Conservation (phyloP, 2,329 filamentous ascomycete species). For the Cercospora sojina region DNA sequence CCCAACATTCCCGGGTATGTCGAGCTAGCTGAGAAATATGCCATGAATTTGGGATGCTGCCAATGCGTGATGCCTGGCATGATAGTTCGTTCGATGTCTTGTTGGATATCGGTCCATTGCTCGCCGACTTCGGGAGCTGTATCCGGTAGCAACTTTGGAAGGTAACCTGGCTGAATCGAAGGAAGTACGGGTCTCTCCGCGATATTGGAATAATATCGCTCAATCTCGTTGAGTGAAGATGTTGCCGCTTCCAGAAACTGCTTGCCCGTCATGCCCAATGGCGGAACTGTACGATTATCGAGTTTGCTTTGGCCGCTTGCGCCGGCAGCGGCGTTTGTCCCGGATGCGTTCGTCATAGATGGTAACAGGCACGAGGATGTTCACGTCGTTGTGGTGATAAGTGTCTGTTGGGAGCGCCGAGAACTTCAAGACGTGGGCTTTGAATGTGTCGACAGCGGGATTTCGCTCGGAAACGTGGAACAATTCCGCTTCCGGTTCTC, state of each 20-base stretch:
- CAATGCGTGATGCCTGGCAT: slow-evolving; percentile 92
- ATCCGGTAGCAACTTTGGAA: slow-evolving; percentile 72
- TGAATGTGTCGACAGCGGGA: not conserved
- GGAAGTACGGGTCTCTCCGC: slow-evolving; percentile 70
- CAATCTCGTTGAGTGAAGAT: slow-evolving; percentile 78
- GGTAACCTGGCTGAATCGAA: slow-evolving; percentile 78
- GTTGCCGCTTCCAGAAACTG: slow-evolving; percentile 77
- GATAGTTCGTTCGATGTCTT: slow-evolving; percentile 81
- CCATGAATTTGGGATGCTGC: slow-evolving; percentile 93
- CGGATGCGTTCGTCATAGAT: slow-evolving; percentile 1
- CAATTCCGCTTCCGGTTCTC: not conserved
- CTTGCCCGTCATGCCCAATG: slow-evolving; percentile 67
- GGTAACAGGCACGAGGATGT: not conserved
- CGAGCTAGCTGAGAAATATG: slow-evolving; percentile 83
- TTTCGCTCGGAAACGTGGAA: slow-evolving; percentile 5
- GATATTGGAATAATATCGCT: slow-evolving; percentile 78
- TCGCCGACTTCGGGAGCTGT: slow-evolving; percentile 65
- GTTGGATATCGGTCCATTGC: slow-evolving; percentile 74
- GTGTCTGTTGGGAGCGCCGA: not conserved
- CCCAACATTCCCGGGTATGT: slow-evolving; percentile 84
- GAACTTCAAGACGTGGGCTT: not conserved
- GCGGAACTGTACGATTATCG: slow-evolving; percentile 34
- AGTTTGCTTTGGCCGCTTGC: slow-evolving; percentile 15
- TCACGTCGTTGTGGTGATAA: not conserved
- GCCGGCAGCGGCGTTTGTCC: slow-evolving; percentile 12